A percentile compares a stretch with the other conserved stretches of the same genome.
Conservation (phyloP, 176 grass and related monocot genomes). For the Hyparrhenia diplandra region DNA sequence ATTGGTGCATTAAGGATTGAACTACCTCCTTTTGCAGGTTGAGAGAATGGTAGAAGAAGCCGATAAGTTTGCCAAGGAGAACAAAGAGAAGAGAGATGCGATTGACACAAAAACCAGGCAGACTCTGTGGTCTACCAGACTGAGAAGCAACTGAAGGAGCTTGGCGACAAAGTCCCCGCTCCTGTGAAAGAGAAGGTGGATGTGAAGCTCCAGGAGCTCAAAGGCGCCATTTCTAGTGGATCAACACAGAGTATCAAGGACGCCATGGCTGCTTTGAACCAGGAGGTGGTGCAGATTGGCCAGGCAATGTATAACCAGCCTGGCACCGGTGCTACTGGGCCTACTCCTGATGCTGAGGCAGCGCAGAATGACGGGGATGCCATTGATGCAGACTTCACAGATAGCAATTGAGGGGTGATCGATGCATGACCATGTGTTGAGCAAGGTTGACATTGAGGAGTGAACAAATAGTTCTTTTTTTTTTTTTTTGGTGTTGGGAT, state of each 20-base stretch:
- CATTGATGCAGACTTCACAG: conserved; percentile 92
- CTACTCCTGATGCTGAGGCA: conserved; percentile 49
- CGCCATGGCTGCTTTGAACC: conserved; percentile 83
- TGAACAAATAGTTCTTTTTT: conserved; percentile 22
- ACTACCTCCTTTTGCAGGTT: conserved; percentile 44
- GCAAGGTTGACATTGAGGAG: conserved; percentile 8
- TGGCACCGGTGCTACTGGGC: conserved; percentile 36
- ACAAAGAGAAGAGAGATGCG: conserved; percentile 96
- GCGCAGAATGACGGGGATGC: conserved; percentile 69
- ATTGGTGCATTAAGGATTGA: background rate
- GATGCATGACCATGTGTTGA: background rate
- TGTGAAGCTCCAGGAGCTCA: conserved; percentile 76
- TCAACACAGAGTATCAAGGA: conserved; percentile 83
- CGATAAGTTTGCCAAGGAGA: conserved; percentile 87
- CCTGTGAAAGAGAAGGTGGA: conserved; percentile 87
- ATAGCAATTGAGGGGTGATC: conserved; percentile 59
- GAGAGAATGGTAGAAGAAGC: conserved; percentile 96
- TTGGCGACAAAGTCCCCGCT: conserved; percentile 83
- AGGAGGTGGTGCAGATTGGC: conserved; percentile 97
- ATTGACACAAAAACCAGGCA: conserved; percentile 97
- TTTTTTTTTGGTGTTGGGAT: conserved; percentile 36
- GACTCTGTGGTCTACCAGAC: conserved; percentile 94
- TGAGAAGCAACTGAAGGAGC: conserved; percentile 94
- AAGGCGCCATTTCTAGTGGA: conserved; percentile 71
- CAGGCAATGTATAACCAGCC: conserved; percentile 91